These are phyloP conservation scores for Daldinia grandis DNA, from an alignment of 495 filamentous ascomycete genomes.

Conservation along the genomic window DNA sequence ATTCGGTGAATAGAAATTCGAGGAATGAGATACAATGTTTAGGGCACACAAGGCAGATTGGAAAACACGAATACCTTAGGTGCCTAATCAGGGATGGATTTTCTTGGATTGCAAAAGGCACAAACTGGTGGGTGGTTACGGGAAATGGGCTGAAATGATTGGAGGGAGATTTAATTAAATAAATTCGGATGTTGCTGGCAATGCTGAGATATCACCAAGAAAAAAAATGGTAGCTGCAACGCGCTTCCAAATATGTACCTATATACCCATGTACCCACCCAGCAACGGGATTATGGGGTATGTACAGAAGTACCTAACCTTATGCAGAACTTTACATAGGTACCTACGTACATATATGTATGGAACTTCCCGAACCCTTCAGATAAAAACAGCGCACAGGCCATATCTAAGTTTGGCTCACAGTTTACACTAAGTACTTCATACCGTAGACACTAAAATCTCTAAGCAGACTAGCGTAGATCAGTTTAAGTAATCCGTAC, in stretches of 20 bases:
- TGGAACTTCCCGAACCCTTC: neutral
- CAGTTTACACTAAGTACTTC: too few relatives aligned
- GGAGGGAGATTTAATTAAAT: constrained; percentile 1
- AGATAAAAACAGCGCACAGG: too few relatives aligned
- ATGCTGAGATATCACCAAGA: neutral
- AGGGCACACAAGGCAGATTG: constrained; percentile 14
- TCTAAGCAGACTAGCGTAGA: neutral
- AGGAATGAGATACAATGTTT: constrained; percentile 13
- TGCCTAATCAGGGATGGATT: constrained; percentile 1
- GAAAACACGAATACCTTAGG: constrained; percentile 11
- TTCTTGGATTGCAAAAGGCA: constrained; percentile 1
- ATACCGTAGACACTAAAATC: neutral
- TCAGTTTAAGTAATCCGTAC: neutral
- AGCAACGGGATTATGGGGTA: constrained; percentile 16
- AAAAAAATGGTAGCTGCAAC: constrained; percentile 23
- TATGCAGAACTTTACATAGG: neutral
- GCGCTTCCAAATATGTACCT: constrained; percentile 10
- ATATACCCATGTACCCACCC: constrained; percentile 17
- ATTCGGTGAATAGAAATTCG: constrained; percentile 8
- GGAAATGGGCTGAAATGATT: constrained; percentile 27
- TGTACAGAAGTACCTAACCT: constrained; percentile 6
- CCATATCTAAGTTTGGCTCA: too few relatives aligned
- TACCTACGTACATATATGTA: neutral
- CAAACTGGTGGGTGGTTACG: constrained; percentile 17
- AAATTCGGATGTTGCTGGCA: neutral